Evolutionary conservation across 2,329 filamentous ascomycete species (phyloP).

Genomic region (Pyrenochaeta sp.): DNA sequence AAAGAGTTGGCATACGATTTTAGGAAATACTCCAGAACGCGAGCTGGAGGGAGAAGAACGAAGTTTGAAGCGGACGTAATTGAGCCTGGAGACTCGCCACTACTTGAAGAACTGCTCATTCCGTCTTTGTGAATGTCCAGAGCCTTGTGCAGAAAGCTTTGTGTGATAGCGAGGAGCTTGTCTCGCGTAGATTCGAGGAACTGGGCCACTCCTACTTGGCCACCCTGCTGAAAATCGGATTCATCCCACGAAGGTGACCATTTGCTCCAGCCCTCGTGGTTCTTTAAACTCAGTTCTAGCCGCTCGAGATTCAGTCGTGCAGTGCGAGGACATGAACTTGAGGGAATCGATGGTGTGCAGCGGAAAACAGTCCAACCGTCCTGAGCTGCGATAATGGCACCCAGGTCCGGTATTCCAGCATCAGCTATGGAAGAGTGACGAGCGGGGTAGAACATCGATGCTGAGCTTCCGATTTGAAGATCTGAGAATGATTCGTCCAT

Average conservation of each 20-base stretch:
- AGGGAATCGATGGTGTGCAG: conserved; percentile 59
- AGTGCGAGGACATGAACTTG: conserved; percentile 60
- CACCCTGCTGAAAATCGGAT: conserved; percentile 56
- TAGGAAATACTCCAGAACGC: conserved; percentile 73
- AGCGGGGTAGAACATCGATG: conserved; percentile 51
- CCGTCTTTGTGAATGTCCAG: conserved; percentile 71
- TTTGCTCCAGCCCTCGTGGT: conserved; percentile 61
- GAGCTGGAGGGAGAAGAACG: conserved; percentile 70
- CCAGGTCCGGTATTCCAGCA: conserved; percentile 52
- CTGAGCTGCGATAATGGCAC: conserved; percentile 59
- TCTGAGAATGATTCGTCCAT: conserved; percentile 59
- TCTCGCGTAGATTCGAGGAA: conserved; percentile 68
- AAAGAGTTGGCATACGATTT: conserved; percentile 72
- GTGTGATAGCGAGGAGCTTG: conserved; percentile 75
- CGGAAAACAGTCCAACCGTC: conserved; percentile 63
- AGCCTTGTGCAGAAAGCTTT: conserved; percentile 74
- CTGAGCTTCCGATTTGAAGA: conserved; percentile 55
- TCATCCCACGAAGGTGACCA: conserved; percentile 62
- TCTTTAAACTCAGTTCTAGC: conserved; percentile 60
- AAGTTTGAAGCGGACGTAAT: conserved; percentile 65
- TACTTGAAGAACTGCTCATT: conserved; percentile 49
- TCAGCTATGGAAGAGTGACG: conserved; percentile 53
- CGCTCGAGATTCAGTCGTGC: conserved; percentile 61
- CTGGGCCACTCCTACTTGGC: conserved; percentile 58
- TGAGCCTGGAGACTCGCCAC: conserved; percentile 57